Evolutionary conservation across 1,284 basidiomycete genomes (phyloP).

Genomic region (Austropuccinia psidii): DNA sequence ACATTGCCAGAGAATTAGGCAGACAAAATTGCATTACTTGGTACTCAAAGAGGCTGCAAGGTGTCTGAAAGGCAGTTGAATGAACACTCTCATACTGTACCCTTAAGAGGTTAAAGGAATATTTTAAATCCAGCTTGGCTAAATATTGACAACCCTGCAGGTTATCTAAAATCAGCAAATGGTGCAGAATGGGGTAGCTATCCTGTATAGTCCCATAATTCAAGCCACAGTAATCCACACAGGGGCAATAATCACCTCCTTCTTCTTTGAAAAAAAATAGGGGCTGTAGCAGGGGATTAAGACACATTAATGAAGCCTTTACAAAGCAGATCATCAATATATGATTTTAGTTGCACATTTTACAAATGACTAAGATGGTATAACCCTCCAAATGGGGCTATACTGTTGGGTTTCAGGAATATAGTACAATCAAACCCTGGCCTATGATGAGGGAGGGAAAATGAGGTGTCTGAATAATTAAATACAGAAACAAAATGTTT

Average conservation of each 20-base stretch:
- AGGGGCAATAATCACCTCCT: constrained; percentile 35
- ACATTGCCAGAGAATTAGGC: constrained; percentile 49
- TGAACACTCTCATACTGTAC: constrained; percentile 44
- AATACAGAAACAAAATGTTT: too few relatives aligned
- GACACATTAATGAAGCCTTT: too few relatives aligned
- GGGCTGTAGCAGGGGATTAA: too few relatives aligned
- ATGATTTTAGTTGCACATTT: too few relatives aligned
- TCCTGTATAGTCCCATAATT: not conserved
- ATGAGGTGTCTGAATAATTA: too few relatives aligned
- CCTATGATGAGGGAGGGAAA: too few relatives aligned
- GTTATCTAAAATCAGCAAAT: not conserved
- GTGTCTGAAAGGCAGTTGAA: constrained; percentile 49
- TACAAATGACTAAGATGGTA: too few relatives aligned
- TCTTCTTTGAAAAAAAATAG: constrained; percentile 37
- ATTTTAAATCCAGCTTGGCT: constrained; percentile 39
- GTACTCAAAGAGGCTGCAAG: constrained; percentile 49
- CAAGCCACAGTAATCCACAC: constrained; percentile 36
- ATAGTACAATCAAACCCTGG: too few relatives aligned
- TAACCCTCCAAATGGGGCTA: too few relatives aligned
- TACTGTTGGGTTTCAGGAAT: too few relatives aligned
- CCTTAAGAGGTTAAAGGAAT: constrained; percentile 45
- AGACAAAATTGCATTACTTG: constrained; percentile 51
- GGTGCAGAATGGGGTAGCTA: not conserved
- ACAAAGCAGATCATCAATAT: too few relatives aligned
- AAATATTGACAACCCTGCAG: not conserved